phyloP scores from a whole-genome alignment of 306 rosid genomes.

The Vigna radiata region DNA sequence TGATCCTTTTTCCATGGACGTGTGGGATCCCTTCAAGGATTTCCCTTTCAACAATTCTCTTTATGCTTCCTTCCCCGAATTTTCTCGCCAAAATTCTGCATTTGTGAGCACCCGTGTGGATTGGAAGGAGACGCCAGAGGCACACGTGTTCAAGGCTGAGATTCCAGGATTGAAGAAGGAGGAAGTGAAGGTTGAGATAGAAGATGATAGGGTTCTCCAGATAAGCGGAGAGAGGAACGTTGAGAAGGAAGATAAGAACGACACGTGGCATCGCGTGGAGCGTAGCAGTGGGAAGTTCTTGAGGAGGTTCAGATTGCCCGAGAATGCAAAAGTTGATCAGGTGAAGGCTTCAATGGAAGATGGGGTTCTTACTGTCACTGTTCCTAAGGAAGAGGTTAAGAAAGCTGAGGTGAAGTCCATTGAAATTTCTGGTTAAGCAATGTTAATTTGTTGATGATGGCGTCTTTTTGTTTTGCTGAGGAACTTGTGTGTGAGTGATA shows the following conservation, averaged over 20 bases:
- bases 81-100: constrained; percentile 37
- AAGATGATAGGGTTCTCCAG: constrained; percentile 46
- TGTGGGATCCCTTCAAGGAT: constrained; percentile 46
- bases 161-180: constrained; percentile 47
- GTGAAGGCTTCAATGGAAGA: constrained; percentile 51
- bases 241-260: constrained; percentile 54
- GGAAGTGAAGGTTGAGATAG: constrained; percentile 43
- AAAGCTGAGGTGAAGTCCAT: constrained; percentile 48
- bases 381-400: constrained; percentile 46
- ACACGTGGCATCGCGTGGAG: constrained; percentile 49
- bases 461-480: too few species aligned
- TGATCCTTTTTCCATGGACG: not conserved
- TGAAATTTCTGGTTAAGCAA: constrained; percentile 39
- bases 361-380: constrained; percentile 56
- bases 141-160: constrained; percentile 54
- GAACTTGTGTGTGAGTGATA: too few species aligned
- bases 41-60: constrained; percentile 18
- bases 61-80: constrained; percentile 7
- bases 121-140: constrained; percentile 52
- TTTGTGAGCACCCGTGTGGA: constrained; percentile 38
- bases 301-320: constrained; percentile 49
- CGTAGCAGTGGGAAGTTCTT: constrained; percentile 49
- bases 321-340: constrained; percentile 41
- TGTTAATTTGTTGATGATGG: too few species aligned
- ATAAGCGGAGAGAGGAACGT: constrained; percentile 49